phyloP scores from a whole-genome alignment of 345 rosid species.

The Brassica cretica region DNA sequence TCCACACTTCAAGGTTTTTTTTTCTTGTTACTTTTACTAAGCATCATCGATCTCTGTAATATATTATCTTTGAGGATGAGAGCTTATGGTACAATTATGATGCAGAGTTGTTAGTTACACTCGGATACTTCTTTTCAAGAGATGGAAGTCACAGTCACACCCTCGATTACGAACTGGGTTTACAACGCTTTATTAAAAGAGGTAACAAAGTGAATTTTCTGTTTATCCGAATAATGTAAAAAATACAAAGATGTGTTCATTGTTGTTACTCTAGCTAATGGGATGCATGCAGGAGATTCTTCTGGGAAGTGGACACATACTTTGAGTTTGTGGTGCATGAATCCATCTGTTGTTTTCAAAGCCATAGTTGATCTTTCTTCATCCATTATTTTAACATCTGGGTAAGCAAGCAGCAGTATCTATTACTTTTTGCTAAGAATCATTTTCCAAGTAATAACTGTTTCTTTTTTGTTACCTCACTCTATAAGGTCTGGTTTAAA shows the following conservation, averaged over 20 bases:
- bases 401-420: background rate
- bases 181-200: background rate
- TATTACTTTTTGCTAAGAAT: background rate
- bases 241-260: background rate
- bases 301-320: background rate
- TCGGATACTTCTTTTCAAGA: background rate
- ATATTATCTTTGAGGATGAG: background rate
- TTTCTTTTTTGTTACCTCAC: background rate
- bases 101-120: background rate
- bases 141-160: background rate
- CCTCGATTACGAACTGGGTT: background rate
- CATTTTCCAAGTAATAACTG: background rate
- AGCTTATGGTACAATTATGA: background rate
- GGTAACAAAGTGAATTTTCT: background rate
- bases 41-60: background rate
- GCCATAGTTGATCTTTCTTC: background rate
- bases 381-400: background rate
- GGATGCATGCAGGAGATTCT: background rate
- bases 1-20: background rate
- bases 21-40: background rate
- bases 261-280: background rate
- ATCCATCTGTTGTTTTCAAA: constrained; percentile 1
- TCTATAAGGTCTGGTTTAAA: background rate
- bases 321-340: background rate
- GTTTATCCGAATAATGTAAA: background rate